Base-by-base conservation (phyloP, 345 rosid species). In the Dovyalis caffra region DNA sequence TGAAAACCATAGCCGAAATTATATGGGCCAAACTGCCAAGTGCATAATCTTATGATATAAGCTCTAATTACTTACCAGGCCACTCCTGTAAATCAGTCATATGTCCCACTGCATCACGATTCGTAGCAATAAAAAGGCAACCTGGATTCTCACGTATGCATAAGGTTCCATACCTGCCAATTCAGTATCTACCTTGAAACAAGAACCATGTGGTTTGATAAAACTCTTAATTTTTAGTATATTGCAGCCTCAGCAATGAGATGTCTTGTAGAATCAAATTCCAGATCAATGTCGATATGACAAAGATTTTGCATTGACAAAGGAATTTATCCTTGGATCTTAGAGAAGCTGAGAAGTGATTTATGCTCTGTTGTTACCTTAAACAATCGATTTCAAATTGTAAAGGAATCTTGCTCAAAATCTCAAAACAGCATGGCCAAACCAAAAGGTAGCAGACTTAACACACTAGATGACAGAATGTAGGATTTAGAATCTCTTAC, bases 81-180 rank as follows among this genome's bases (percentile, higher is more conserved):
- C 98, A 95, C 83, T 92, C 99, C 82, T 92, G 98, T 82, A 85
- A 75, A 76, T 85, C 80, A 14, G 97, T 92, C 97, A 91, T 87
- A 80, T 92, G 90, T 77, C 97, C 98, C 28, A 89, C 94, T 2
- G 98, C 86, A 69, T 95, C 99, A 64, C 98, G 83, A 75, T 92
- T 95, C 28, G 99, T 92, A 0, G 97, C 99, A 76, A 95, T 79
- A 80, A 92, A 92, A 74, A 89, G 93, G 86, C 98, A 95, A 15
- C 91, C 95, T 3, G 95, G 98, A 87, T 95, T 95, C 88, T 95
- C 94, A 45, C 98, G 91, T 33, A 95, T 82, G 84, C 98, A 95
- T 77, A 92, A 90, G 58, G 99, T 92, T 75, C 86, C 97, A 65
- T 95, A 91, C 88, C 99, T 95, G 85, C 68, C 76, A 66, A 76